Base-by-base conservation (phyloP, 2,329 filamentous ascomycete species). In the Sporothrix inflata region DNA sequence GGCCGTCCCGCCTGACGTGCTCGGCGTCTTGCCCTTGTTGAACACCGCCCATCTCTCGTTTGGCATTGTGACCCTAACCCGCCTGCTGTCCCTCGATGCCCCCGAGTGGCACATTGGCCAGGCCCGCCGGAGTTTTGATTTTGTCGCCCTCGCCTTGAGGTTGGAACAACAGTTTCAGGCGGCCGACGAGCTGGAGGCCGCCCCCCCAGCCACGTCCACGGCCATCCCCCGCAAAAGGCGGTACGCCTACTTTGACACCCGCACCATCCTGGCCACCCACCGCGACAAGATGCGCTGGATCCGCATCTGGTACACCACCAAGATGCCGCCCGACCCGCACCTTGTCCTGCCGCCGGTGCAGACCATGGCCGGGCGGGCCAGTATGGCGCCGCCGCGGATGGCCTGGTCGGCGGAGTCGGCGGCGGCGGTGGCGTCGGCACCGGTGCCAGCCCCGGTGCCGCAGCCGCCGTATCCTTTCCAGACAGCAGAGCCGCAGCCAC, bases 221-320 rank as follows among this genome's bases (percentile, higher is more conserved):
- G 42, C 45, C 8, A 24, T 73, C 16, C 70, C 61, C n/a, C 71
- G 74, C 66, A 75, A 77, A 74, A 72, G 73, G 34, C 73, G 75
- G 16, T 77, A 72, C 42, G 30, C 74, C 16, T 77, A 79, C 12
- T 79, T 80, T 1, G 79, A 78, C 2, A 63, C 60, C 47, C 78
- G 76, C 42, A 77, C 78, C 8, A 73, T 79, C 0, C 76, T 82
- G 69, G 71, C 76, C 1, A 78, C 79, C 57, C 80, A 79, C 42
- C 77, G 77, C 51, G 80, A 80, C 68, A 83, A 82, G 72, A 70
- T 82, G 6, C 76, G 79, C 1, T 83, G 82, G 82, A 81, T 84
- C 19, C 75, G 79, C 21, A 79, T 81, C n/a, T 84, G 82, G 83
- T 83, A 80, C 57, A 14, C 69, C 7, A 63, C 72, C 34, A 75